phyloP scores from a whole-genome alignment of 2,329 filamentous ascomycete genomes.

The Claviceps arundinis region DNA sequence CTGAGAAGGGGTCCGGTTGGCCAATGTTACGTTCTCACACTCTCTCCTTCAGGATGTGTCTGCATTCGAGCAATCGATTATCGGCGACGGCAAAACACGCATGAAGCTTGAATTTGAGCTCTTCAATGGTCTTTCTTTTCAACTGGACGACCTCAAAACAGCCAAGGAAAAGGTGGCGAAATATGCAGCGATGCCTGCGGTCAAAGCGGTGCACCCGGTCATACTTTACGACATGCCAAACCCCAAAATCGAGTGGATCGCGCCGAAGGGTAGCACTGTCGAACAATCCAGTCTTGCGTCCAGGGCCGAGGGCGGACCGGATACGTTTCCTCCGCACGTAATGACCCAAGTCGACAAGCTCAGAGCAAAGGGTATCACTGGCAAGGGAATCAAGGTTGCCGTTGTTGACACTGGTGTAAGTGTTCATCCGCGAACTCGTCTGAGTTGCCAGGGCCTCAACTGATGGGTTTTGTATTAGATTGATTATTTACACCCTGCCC shows the following conservation, averaged over 20 bases:
- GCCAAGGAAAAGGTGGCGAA: constrained; percentile 28
- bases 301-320: constrained; percentile 11
- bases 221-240: constrained; percentile 30
- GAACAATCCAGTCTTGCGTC: constrained; percentile 9
- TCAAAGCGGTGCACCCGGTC: constrained; percentile 38
- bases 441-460: background rate
- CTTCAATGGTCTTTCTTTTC: constrained; percentile 41
- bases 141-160: constrained; percentile 33
- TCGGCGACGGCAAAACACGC: constrained; percentile 26
- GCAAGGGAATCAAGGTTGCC: constrained; percentile 38
- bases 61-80: constrained; percentile 8
- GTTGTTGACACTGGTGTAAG: constrained; percentile 42
- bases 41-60: constrained; percentile 7
- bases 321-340: constrained; percentile 35
- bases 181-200: constrained; percentile 27
- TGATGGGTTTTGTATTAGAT: constrained; percentile 21
- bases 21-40: background rate
- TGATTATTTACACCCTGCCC: background rate
- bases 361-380: constrained; percentile 31
- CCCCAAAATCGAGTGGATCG: constrained; percentile 30
- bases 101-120: constrained; percentile 36
- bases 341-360: constrained; percentile 45
- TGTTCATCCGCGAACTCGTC: constrained; percentile 2
- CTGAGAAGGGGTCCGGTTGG: background rate
- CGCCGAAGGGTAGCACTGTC: constrained; percentile 17